A percentile compares a stretch with the other conserved stretches of the same genome.
Conservation (phyloP, 2,329 filamentous ascomycete species). For the Arthroderma sp. region DNA sequence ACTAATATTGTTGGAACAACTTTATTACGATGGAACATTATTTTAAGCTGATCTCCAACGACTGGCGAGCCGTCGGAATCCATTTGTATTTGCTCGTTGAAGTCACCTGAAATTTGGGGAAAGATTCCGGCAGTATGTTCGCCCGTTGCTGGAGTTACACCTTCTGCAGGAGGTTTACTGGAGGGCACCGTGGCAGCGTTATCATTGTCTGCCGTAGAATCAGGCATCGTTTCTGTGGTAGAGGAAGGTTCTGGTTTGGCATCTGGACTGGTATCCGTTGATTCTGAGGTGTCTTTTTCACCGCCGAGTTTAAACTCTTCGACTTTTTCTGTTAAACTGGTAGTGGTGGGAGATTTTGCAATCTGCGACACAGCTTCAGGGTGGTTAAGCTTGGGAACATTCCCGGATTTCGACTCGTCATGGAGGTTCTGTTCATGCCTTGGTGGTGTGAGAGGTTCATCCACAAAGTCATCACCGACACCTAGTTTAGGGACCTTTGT, state of each 20-base stretch:
- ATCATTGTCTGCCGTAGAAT: too few species aligned
- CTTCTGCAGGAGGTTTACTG: too few species aligned
- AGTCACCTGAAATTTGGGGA: neutral
- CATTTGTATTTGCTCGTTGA: constrained; percentile 37
- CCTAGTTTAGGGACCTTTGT: constrained; percentile 37
- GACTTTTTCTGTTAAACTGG: constrained; percentile 42
- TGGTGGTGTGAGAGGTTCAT: constrained; percentile 61
- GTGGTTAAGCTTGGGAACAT: too few species aligned
- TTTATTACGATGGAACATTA: constrained; percentile 86
- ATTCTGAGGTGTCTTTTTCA: neutral
- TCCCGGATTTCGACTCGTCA: too few species aligned
- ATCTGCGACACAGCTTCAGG: too few species aligned
- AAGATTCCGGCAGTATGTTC: constrained; percentile 7
- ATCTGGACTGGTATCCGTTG: constrained; percentile 7
- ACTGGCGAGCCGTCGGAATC: constrained; percentile 58
- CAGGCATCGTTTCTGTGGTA: too few species aligned
- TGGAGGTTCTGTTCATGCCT: constrained; percentile 17
- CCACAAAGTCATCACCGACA: constrained; percentile 58
- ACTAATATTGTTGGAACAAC: constrained; percentile 94
- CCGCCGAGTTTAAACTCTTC: constrained; percentile 44
- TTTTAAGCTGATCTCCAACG: constrained; percentile 88
- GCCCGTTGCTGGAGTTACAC: constrained; percentile 8
- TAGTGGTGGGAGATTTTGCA: constrained; percentile 35
- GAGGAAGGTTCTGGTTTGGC: constrained; percentile 12
- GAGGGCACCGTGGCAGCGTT: too few species aligned